Base-by-base conservation (phyloP, 2,329 filamentous ascomycete species). In the Cytospora chrysosperma region DNA sequence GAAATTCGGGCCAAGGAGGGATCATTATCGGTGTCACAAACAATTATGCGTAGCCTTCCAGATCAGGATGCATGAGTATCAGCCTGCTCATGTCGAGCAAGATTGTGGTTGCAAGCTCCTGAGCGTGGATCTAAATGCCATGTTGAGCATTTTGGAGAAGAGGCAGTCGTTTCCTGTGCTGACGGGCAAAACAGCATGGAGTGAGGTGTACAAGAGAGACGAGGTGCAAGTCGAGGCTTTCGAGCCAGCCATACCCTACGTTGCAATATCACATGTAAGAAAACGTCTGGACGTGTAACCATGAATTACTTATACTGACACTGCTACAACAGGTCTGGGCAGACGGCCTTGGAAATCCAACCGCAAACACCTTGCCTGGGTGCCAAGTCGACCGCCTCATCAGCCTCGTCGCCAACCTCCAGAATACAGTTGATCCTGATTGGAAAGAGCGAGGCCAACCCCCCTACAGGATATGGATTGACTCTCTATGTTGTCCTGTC, bases 241-340 rank as follows among this genome's bases (percentile, higher is more conserved):
- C 37, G 59, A 65, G n/a, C 61, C 63, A 0, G 68, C 67, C 3
- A 64, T 65, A 0, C 64, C 69, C 10, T 77, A 73, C 66, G 70
- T 76, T 8, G 75, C 75, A 4, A 67, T 77, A 24, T 76, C 74
- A 0, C 75, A 77, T 59, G 71, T 69, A 66, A 43, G 47, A 63
- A 27, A 6, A 5, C 13, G 19, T 1, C 28, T 13, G 19, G 17
- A 32, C 26, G 21, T 21, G 19, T 28, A 24, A 2, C 10, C 30
- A 26, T 10, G 26, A n/a, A n/a, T n/a, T n/a, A 28, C 24, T 27
- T 15, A 12, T 43, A 10, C 59, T 32, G 37, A 32, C n/a, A 28
- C 56, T 6, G 9, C 12, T 12, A 24, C 27, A 9, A 43, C 51
- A 70, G 70, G 73, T 76, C 21, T 76, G 75, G 75, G 72, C 74